Percentiles rank a stretch among this genome's conserved stretches.
These are phyloP conservation scores for Nidularia pulvinata DNA, from an alignment of 768 basidiomycete genomes.

Conservation along the genomic window DNA sequence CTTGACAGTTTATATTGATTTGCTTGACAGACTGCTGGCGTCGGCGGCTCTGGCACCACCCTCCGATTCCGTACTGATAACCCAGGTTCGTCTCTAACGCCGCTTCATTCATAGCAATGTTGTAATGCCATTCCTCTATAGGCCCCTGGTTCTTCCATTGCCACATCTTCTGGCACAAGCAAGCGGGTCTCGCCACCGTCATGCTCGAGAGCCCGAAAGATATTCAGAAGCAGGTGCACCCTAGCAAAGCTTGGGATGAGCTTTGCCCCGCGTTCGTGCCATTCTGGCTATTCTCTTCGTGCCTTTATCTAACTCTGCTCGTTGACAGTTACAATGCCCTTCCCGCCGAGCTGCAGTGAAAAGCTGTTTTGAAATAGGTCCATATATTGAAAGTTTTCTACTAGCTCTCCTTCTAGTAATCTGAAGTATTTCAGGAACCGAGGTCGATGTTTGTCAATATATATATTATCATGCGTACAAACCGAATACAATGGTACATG, in stretches of 20 bases:
- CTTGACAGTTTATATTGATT: too few species aligned
- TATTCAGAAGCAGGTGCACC: slow-evolving; percentile 1
- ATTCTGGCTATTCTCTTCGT: not conserved
- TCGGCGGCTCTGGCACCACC: slow-evolving; percentile 11
- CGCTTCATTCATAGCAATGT: not conserved
- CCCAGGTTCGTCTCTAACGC: slow-evolving; percentile 3
- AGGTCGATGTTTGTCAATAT: too few species aligned
- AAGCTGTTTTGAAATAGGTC: too few species aligned
- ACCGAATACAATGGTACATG: too few species aligned
- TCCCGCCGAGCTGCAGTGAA: too few species aligned
- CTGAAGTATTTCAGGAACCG: too few species aligned
- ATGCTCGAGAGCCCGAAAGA: slow-evolving; percentile 5
- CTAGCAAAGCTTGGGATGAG: slow-evolving; percentile 5
- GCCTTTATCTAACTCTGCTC: too few species aligned
- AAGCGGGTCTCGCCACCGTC: slow-evolving; percentile 11
- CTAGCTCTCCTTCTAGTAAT: too few species aligned
- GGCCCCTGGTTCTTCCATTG: slow-evolving; percentile 17
- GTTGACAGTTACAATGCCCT: too few species aligned
- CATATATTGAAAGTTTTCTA: too few species aligned
- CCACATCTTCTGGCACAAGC: slow-evolving; percentile 11
- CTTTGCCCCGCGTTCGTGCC: slow-evolving; percentile 11
- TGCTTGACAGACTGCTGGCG: too few species aligned
- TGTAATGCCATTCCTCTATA: not conserved
- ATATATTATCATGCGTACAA: too few species aligned
- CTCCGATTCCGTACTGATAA: slow-evolving; percentile 16